Percentiles rank a stretch among this genome's conserved stretches.
Evolutionary conservation across 2,329 filamentous ascomycete genomes (phyloP).

Genomic region (Talaromyces funiculosus): DNA sequence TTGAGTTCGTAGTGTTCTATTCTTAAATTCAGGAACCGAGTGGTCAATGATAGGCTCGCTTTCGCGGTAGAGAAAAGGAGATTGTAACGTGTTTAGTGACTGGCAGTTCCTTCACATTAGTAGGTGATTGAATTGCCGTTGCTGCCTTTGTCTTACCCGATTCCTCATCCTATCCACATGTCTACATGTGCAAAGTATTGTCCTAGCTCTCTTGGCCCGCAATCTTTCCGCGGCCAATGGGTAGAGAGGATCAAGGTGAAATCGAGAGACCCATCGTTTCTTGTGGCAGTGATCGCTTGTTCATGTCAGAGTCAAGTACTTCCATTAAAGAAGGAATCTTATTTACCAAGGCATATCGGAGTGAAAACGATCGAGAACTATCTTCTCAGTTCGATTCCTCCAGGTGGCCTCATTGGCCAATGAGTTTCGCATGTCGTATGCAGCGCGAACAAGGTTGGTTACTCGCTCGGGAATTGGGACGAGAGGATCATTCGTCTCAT

Average conservation of each 20-base stretch:
- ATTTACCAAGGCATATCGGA: neutral
- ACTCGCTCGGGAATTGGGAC: neutral
- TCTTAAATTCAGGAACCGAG: neutral
- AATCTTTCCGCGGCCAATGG: neutral
- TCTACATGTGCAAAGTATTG: neutral
- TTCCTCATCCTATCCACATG: neutral
- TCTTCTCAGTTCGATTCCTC: neutral
- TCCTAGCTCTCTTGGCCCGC: neutral
- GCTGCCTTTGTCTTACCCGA: neutral
- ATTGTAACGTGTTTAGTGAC: neutral
- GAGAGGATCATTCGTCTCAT: neutral
- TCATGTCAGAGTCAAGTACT: neutral
- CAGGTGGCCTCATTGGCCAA: slow-evolving; percentile 3
- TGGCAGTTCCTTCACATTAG: neutral
- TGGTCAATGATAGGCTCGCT: neutral
- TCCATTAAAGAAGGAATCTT: neutral
- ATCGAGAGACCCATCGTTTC: neutral
- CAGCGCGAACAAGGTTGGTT: neutral
- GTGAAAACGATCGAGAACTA: neutral
- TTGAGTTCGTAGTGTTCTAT: neutral
- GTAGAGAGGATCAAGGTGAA: neutral
- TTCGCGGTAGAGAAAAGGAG: neutral
- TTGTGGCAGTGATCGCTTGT: neutral
- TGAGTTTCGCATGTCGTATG: neutral
- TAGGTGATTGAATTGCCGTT: neutral